Conservation (phyloP, 1,284 basidiomycete species). For the Malassezia furfur region DNA sequence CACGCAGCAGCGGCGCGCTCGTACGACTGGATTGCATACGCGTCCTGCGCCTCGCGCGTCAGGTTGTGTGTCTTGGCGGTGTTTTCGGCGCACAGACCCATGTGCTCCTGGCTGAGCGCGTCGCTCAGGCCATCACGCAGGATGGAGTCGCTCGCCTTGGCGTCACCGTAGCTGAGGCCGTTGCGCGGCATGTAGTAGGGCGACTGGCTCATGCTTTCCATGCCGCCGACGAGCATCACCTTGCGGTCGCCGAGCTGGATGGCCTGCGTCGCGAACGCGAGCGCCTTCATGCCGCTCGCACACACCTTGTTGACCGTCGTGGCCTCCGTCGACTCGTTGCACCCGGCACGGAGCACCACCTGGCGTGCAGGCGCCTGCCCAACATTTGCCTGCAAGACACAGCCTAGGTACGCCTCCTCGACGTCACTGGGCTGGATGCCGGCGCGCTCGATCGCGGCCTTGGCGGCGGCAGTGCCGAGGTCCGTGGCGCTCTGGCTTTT, state of each 20-base stretch:
- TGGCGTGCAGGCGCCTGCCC: conserved; percentile 51
- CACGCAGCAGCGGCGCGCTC: conserved; percentile 82
- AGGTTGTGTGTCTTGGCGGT: conserved; percentile 49
- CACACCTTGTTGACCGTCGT: conserved; percentile 82
- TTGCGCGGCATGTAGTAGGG: conserved; percentile 73
- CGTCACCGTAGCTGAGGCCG: conserved; percentile 72
- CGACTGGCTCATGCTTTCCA: conserved; percentile 51
- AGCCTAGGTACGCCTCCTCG: conserved; percentile 94
- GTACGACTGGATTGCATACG: conserved; percentile 86
- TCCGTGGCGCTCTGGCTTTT: conserved; percentile 82
- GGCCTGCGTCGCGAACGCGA: conserved; percentile 51
- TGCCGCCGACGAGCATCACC: conserved; percentile 51
- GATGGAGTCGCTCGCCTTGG: conserved; percentile 75
- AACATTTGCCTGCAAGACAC: conserved; percentile 53
- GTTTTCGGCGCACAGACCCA: conserved; percentile 49
- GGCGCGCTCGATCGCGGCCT: conserved; percentile 70
- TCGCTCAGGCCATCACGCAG: conserved; percentile 72
- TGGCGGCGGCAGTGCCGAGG: conserved; percentile 78
- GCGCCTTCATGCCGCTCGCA: conserved; percentile 51
- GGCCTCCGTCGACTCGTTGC: conserved; percentile 76
- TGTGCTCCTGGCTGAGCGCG: conserved; percentile 29
- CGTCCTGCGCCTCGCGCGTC: conserved; percentile 50
- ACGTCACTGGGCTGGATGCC: conserved; percentile 70
- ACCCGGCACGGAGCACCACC: conserved; percentile 71
- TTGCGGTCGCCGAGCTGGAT: conserved; percentile 50